Evolutionary conservation across 306 rosid genomes (phyloP), one percentile per base, ranked within the genome.

Genomic region (Canavalia ensiformis): DNA sequence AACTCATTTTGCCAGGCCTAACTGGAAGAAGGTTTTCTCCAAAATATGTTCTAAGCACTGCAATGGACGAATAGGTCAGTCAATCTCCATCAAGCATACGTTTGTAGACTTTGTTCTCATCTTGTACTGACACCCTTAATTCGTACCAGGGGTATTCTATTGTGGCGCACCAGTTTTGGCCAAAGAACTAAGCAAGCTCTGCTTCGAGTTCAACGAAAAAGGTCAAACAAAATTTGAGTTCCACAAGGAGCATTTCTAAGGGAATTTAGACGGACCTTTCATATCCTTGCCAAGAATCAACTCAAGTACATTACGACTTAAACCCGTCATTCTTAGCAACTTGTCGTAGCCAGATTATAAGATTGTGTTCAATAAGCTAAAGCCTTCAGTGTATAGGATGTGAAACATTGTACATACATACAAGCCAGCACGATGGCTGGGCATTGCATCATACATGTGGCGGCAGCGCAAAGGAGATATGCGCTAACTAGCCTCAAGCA

Each of bases 1-100:
- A 55, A 94, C 98, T 66, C 98, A 94, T 88, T 94, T 94, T 82
- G 98, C 98, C 2, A 90, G 97, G 93, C 98, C 98, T 39, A 94
- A 94, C 68, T 94, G 98, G 98, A 94, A 94, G 91, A 94, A 91
- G 84, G 98, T 94, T 81, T 84, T 94, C 89, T 86, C 94, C 29
- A 94, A 87, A 86, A 84, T 91, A 30, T 86, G 89, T 79, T 88
- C 98, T 67, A 94, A 94, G 90, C 98, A 94, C 82, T 81, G 86
- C 68, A 75, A 82, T 90, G 97, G 97, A 18, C 85, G 93, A 85
- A 94, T 94, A 82, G 98, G 98, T 92, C 35, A 87, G 93, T 51
- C 60, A 42, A 57, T 62, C 63, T 81, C 59, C 60, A 80, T 11
- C 10, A 42, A 60, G 59, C 72, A 42, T 57, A n/a, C 7, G 9